Conservation (phyloP, 2,329 filamentous ascomycete species). For the Nemania bipapillata region DNA sequence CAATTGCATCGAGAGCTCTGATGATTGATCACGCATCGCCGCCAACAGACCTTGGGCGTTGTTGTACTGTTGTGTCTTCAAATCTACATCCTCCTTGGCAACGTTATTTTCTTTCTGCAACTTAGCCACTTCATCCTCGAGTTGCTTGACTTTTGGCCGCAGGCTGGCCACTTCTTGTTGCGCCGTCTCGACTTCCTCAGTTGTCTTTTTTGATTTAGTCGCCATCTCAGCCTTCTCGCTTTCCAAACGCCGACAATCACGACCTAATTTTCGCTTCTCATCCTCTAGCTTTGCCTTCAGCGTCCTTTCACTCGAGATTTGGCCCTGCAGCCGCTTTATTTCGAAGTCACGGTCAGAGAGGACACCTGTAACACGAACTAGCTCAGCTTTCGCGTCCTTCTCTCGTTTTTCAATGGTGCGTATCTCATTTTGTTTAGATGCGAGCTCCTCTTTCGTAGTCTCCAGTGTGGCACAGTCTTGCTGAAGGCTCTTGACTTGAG, state of each 20-base stretch:
- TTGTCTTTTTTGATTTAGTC: conserved; percentile 76
- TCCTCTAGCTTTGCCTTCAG: conserved; percentile 81
- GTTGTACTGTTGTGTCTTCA: conserved; percentile 85
- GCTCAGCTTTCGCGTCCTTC: conserved; percentile 80
- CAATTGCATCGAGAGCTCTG: conserved; percentile 88
- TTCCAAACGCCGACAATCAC: conserved; percentile 81
- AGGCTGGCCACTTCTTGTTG: conserved; percentile 79
- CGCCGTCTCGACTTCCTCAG: conserved; percentile 74
- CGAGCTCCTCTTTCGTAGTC: conserved; percentile 77
- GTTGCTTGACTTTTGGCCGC: conserved; percentile 68
- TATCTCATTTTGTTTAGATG: conserved; percentile 68
- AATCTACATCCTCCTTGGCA: conserved; percentile 80
- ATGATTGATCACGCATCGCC: conserved; percentile 91
- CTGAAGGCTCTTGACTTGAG: conserved; percentile 81
- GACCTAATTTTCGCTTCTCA: conserved; percentile 75
- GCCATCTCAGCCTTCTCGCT: conserved; percentile 81
- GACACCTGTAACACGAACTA: conserved; percentile 75
- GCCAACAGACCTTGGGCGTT: conserved; percentile 86
- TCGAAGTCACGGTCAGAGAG: conserved; percentile 80
- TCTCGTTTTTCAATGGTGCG: conserved; percentile 82
- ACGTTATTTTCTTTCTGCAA: conserved; percentile 73
- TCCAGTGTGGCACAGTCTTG: conserved; percentile 81
- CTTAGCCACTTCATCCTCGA: conserved; percentile 78
- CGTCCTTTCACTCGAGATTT: conserved; percentile 77
- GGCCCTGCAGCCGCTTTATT: conserved; percentile 80